Base-by-base conservation (phyloP, 306 rosid genomes). In the Casuarina cunninghamiana region DNA sequence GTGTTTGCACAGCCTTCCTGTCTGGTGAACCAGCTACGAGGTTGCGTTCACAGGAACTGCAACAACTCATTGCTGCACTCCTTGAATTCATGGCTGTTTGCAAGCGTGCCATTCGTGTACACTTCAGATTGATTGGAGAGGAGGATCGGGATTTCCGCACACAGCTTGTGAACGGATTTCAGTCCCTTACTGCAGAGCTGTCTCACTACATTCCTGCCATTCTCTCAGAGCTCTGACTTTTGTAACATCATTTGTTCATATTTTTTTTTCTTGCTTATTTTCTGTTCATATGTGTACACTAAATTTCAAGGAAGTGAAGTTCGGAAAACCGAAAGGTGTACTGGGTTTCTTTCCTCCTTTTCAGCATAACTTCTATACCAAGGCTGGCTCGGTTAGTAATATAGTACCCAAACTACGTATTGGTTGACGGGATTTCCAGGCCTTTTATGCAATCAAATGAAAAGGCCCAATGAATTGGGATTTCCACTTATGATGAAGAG, bases 31-130 rank as follows among this genome's bases (percentile, higher is more conserved):
- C 98, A 37, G 98, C 98, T 0, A 95, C 98, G 0, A 87, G 98
- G 88, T 74, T 95, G 84, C 92, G 98, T 44, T 91, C 98, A 0
- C 98, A 95, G 83, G 98, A 92, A 89, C 83, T 95, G 69, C 98
- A 95, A 88, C 98, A 95, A 80, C 98, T 95, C 43, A 95, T 95
- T 17, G 98, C 98, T 5, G 98, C 98, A 0, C 97, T 95, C 53
- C 98, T 95, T 8, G 98, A 95, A 82, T 95, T 95, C 77, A 95
- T 95, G 98, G 98, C 98, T 2, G 98, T 95, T 15, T 95, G 98
- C 85, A 95, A 95, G 80, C 98, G 98, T 9, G 98, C 98, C 16
- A 95, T 95, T 76, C 90, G 97, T 1, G 97, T 95, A 15, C 98
- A 95, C 81, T 86, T 91, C 83, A 88, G 98, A 80, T 75, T 95